Evolutionary conservation across 768 basidiomycete species (phyloP), one percentile per base, ranked within the genome.

Genomic region (Leccinum uliginosum): DNA sequence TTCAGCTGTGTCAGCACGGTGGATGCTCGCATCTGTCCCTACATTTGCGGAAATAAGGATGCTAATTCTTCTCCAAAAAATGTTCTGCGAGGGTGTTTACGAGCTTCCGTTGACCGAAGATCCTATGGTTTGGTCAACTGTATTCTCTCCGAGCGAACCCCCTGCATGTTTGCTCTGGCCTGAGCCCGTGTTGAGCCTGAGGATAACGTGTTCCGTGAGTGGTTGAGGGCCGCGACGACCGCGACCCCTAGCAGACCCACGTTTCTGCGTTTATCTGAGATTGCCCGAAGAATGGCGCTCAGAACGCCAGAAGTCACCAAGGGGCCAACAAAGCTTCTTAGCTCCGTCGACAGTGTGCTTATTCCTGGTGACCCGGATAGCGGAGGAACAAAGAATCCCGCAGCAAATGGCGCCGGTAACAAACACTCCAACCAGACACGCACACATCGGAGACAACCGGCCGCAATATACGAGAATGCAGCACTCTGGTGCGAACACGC

Each of bases 361-460:
- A 53, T 34, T 44, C 65, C 56, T 59, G 58, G 57, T 60, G 58
- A 69, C 62, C 62, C 65, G 60, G 58, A 59, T 19, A 54, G 48
- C 53, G 43, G 49, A 21, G 24, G 34, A 50, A 47, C 49, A 53
- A 26, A 27, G 48, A 35, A 29, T 30, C 35, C 60, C 56, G 40
- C 45, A 51, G 38, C 55, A 53, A 27, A 52, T n/a, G 52, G 27
- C 44, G 38, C 27, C 43, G 49, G 40, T 24, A 23, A 21, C 50
- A 49, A 46, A 21, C 11, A 3, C 26, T 2, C 15, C 34, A 32
- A 43, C 12, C 52, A 59, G 54, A 61, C 53, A 56, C 55, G 35
- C 53, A 56, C 55, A 52, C 29, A 53, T 47, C 59, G 65, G 59
- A 45, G 50, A 61, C 45, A 58, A 9, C 57, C 67, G 58, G 8